Evolutionary conservation across 2,329 filamentous ascomycete genomes (phyloP).

Genomic region (Trichocomaceae sp.): DNA sequence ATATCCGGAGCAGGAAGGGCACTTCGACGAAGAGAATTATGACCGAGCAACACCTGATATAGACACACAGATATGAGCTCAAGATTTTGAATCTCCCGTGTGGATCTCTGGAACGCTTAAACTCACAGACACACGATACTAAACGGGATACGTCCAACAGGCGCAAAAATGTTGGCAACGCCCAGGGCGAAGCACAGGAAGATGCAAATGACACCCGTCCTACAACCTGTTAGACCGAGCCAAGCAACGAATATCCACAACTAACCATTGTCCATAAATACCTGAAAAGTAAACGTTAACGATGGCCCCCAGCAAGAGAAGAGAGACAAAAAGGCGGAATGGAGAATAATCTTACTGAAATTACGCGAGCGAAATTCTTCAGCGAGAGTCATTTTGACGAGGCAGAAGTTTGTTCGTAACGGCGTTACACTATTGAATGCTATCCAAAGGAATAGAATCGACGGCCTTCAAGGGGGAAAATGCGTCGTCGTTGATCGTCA

Average conservation of each 20-base stretch:
- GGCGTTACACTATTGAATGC: background rate
- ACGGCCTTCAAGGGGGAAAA: background rate
- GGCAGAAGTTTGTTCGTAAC: background rate
- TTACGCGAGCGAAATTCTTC: constrained; percentile 60
- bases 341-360: constrained; percentile 50
- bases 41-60: constrained; percentile 59
- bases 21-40: constrained; percentile 82
- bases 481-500: background rate
- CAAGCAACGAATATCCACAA: constrained; percentile 15
- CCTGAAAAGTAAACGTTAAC: constrained; percentile 36
- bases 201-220: constrained; percentile 53
- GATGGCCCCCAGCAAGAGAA: background rate
- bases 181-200: constrained; percentile 61
- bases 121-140: constrained; percentile 53
- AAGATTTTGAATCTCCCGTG: background rate
- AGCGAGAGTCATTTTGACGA: constrained; percentile 49
- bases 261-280: constrained; percentile 64
- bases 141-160: constrained; percentile 53
- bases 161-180: constrained; percentile 62
- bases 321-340: background rate
- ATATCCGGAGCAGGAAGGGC: constrained; percentile 91
- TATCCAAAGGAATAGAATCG: background rate
- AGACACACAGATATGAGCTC: background rate
- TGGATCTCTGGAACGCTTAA: background rate
- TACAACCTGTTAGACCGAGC: constrained; percentile 15